These are phyloP conservation scores for Linum trigynum DNA, from an alignment of 345 rosid species.

Conservation along the genomic window DNA sequence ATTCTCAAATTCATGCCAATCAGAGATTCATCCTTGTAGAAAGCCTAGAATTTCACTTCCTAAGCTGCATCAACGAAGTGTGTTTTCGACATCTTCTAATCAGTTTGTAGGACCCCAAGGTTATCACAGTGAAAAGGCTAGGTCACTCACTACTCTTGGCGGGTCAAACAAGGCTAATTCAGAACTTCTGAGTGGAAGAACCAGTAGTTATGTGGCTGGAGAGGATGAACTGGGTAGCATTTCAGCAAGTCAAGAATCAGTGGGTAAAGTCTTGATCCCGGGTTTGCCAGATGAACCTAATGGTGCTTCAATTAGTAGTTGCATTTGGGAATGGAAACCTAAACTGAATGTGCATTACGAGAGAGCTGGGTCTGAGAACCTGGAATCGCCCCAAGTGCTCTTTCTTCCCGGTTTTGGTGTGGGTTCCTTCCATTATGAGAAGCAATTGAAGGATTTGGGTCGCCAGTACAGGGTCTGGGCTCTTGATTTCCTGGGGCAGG, in stretches of 20 bases:
- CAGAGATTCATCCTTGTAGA: conserved; percentile 17
- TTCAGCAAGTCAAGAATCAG: conserved; percentile 27
- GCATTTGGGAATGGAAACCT: conserved; percentile 80
- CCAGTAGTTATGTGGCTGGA: conserved; percentile 45
- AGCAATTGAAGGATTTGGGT: conserved; percentile 82
- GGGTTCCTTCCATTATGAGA: conserved; percentile 91
- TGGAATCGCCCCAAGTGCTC: conserved; percentile 57
- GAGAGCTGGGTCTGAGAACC: conserved; percentile 56
- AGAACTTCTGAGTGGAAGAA: conserved; percentile 33
- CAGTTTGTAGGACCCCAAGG: conserved; percentile 9
- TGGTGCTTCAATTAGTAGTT: conserved; percentile 51
- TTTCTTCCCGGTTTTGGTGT: conserved; percentile 98
- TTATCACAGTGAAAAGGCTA: conserved; percentile 11
- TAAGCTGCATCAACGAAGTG: conserved; percentile 19
- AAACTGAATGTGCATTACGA: conserved; percentile 66
- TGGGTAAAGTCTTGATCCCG: conserved; percentile 50
- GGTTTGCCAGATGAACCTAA: conserved; percentile 56
- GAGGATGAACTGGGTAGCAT: conserved; percentile 34
- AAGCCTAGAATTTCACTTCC: conserved; percentile 15
- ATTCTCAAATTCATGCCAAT: conserved; percentile 19
- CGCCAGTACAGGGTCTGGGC: conserved; percentile 93
- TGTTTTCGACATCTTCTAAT: conserved; percentile 18
- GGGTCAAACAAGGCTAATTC: conserved; percentile 16
- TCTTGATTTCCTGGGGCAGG: conserved; percentile 91
- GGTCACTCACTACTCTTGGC: conserved; percentile 13